phyloP scores from a whole-genome alignment of 495 filamentous ascomycete species.

The Aspergillus indologenus region DNA sequence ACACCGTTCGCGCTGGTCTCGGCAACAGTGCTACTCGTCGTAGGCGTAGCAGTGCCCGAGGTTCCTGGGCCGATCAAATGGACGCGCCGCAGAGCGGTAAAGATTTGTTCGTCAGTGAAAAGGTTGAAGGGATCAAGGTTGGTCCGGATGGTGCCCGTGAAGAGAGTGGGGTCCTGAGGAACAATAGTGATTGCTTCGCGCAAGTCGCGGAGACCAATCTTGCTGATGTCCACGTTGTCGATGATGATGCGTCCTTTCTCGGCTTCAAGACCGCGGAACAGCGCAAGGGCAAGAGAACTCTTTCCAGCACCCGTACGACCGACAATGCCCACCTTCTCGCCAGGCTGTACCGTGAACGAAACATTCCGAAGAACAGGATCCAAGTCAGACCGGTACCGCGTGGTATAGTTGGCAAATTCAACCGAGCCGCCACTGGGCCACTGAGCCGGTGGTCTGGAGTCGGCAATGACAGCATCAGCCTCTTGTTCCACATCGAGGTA shows the following conservation, averaged over 20 bases:
- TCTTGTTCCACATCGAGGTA: constrained; percentile 97
- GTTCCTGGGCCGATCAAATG: constrained; percentile 73
- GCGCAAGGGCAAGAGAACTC: constrained; percentile 88
- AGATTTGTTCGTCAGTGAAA: constrained; percentile 91
- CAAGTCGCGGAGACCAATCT: constrained; percentile 86
- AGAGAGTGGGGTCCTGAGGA: constrained; percentile 95
- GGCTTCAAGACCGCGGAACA: constrained; percentile 97
- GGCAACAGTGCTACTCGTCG: constrained; percentile 34
- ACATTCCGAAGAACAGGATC: constrained; percentile 81
- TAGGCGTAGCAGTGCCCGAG: constrained; percentile 42
- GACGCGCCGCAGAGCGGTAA: constrained; percentile 81
- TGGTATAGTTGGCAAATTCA: constrained; percentile 82
- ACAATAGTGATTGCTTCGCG: constrained; percentile 96
- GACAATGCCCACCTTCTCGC: constrained; percentile 95
- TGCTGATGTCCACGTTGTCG: constrained; percentile 83
- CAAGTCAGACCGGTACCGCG: constrained; percentile 83
- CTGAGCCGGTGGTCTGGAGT: constrained; percentile 68
- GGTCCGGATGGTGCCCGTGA: constrained; percentile 89
- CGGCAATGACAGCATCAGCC: constrained; percentile 70
- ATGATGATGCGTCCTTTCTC: constrained; percentile 87
- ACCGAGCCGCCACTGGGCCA: constrained; percentile 89
- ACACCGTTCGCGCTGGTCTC: constrained; percentile 38
- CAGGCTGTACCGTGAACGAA: constrained; percentile 78
- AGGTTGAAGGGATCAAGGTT: constrained; percentile 93
- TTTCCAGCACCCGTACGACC: constrained; percentile 96